Conservation (phyloP, 2,329 filamentous ascomycete species). For the Knufia petricola region DNA sequence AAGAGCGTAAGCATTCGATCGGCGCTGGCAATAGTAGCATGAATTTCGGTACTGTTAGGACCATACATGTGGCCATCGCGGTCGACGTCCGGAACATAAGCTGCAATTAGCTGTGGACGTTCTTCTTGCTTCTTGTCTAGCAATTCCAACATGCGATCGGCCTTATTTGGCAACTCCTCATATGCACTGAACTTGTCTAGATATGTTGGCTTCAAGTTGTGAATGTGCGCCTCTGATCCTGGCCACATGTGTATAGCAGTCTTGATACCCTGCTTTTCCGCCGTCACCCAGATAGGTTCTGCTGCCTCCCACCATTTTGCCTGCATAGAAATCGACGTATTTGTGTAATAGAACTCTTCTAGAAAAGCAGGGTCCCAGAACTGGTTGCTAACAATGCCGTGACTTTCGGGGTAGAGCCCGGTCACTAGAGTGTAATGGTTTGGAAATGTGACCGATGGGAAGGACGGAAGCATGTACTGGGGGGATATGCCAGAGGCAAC, state of each 20-base stretch:
- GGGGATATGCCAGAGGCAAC: constrained; percentile 78
- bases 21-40: constrained; percentile 63
- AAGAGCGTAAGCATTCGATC: constrained; percentile 73
- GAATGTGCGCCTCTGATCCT: constrained; percentile 80
- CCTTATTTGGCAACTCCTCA: constrained; percentile 66
- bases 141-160: constrained; percentile 67
- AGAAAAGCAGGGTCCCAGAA: constrained; percentile 78
- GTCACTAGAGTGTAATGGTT: constrained; percentile 93
- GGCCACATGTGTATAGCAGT: constrained; percentile 98
- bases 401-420: constrained; percentile 81
- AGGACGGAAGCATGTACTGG: constrained; percentile 84
- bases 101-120: constrained; percentile 82
- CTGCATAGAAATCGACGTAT: constrained; percentile 64
- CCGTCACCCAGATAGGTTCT: constrained; percentile 88
- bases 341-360: constrained; percentile 81
- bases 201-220: constrained; percentile 63
- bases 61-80: constrained; percentile 77
- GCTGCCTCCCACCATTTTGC: constrained; percentile 97
- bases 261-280: constrained; percentile 68
- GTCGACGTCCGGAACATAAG: constrained; percentile 91
- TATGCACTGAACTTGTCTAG: constrained; percentile 76
- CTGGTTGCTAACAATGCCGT: constrained; percentile 85
- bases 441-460: constrained; percentile 92
- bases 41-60: constrained; percentile 89
- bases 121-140: constrained; percentile 58